phyloP scores from a whole-genome alignment of 176 grass and related monocot species.

The Chloris gayana region DNA sequence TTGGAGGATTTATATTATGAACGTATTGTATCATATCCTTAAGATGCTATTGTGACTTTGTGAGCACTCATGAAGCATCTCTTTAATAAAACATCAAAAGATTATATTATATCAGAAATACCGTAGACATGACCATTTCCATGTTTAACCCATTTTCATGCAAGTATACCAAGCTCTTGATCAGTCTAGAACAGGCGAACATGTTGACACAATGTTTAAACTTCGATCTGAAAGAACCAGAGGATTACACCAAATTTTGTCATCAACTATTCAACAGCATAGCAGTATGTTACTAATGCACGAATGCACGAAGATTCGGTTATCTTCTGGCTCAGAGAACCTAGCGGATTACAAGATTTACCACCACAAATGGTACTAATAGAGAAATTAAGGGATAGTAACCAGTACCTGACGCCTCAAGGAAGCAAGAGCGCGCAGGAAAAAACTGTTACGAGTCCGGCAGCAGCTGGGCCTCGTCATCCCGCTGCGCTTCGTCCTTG shows the following conservation, averaged over 20 bases:
- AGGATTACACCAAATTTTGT: too few relatives aligned
- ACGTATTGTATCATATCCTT: background rate
- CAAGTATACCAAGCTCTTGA: background rate
- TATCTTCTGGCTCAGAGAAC: background rate
- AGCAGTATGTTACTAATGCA: background rate
- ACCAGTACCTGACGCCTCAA: constrained; percentile 15
- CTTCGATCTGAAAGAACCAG: too few relatives aligned
- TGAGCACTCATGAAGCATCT: background rate
- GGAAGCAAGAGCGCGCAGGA: background rate
- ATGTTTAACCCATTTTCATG: background rate
- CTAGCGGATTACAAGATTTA: background rate
- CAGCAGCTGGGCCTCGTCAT: constrained; percentile 59
- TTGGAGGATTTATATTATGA: background rate
- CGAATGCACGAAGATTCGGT: background rate
- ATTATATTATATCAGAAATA: background rate
- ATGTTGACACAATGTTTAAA: background rate
- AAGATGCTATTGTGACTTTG: background rate
- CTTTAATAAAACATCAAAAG: background rate
- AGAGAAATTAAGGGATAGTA: background rate
- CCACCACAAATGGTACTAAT: background rate
- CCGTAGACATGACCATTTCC: background rate
- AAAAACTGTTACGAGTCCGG: constrained; percentile 53
- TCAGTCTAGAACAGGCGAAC: background rate
- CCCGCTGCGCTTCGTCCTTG: constrained; percentile 38
- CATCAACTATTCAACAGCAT: background rate